Percentiles rank a stretch among this genome's conserved stretches.
phyloP scores from a whole-genome alignment of 176 grass and related monocot genomes.

The Miscanthus lutarioriparius region DNA sequence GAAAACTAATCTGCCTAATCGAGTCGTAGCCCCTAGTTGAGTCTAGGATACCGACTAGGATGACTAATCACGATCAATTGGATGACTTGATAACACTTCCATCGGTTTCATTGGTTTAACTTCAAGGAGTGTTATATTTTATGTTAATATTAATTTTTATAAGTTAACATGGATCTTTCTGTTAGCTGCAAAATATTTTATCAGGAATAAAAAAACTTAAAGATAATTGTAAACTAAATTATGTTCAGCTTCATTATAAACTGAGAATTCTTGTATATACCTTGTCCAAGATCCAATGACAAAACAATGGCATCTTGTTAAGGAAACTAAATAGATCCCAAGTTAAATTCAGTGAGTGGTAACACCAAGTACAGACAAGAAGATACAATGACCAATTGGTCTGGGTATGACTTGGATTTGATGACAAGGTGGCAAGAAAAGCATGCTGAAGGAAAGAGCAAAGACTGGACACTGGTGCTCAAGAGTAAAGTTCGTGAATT shows the following conservation, averaged over 20 bases:
- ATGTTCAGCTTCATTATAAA: neutral
- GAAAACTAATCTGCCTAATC: neutral
- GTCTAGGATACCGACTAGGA: neutral
- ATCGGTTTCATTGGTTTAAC: neutral
- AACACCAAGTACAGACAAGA: neutral
- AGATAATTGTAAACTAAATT: neutral
- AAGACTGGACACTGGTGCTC: neutral
- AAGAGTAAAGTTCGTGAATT: neutral
- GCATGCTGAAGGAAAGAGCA: neutral
- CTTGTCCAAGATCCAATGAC: neutral
- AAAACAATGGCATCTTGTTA: neutral
- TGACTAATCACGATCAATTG: neutral
- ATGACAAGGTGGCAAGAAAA: neutral
- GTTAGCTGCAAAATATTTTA: neutral
- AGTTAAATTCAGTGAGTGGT: neutral
- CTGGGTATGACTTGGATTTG: neutral
- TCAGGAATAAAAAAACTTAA: neutral
- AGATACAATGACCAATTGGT: slow-evolving; percentile 1
- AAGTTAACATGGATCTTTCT: neutral
- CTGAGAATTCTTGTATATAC: neutral
- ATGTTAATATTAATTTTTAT: neutral
- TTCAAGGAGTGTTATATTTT: neutral
- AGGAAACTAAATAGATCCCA: neutral
- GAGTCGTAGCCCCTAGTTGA: neutral
- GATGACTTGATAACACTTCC: neutral